Conservation (phyloP, 2,329 filamentous ascomycete genomes). For the Amphichorda felina region DNA sequence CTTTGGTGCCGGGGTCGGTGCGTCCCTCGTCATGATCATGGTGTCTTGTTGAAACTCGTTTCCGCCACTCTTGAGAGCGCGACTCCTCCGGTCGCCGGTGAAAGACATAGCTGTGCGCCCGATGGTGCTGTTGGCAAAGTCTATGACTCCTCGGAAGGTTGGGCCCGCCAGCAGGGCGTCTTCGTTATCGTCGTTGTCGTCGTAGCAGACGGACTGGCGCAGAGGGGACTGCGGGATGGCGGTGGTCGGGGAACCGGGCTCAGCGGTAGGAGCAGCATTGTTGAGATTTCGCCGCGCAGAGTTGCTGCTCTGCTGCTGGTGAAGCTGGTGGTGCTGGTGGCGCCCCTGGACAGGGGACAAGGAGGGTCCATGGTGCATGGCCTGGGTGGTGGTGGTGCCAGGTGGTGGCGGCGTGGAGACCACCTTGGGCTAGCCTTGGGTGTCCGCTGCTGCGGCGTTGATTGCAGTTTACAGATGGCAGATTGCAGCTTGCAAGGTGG, state of each 20-base stretch:
- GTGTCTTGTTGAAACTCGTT: not conserved
- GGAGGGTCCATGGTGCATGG: not conserved
- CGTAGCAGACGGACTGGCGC: slow-evolving; percentile 15
- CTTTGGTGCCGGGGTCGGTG: slow-evolving; percentile 17
- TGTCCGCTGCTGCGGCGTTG: too few species aligned
- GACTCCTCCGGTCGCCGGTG: slow-evolving; percentile 15
- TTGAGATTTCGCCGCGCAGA: too few species aligned
- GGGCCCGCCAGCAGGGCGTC: not conserved
- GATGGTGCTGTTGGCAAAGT: slow-evolving; percentile 1
- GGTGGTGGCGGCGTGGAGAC: too few species aligned
- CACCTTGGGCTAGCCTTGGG: too few species aligned
- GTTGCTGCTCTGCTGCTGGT: not conserved
- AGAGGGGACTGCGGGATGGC: slow-evolving; percentile 16
- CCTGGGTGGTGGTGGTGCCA: not conserved
- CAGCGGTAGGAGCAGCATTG: slow-evolving; percentile 4
- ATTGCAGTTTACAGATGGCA: too few species aligned
- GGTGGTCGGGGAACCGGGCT: slow-evolving; percentile 10
- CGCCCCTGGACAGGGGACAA: slow-evolving; percentile 2
- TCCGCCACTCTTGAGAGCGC: not conserved
- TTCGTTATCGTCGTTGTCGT: not conserved
- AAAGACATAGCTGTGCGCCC: slow-evolving; percentile 12
- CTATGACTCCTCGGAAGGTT: not conserved
- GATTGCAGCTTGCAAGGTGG: too few species aligned
- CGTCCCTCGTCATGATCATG: not conserved
- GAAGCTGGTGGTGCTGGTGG: not conserved